Percentiles rank a stretch among this genome's conserved stretches.
Conservation (phyloP, 805 yeast species). For the Saccharomycopsis fibuligera region DNA sequence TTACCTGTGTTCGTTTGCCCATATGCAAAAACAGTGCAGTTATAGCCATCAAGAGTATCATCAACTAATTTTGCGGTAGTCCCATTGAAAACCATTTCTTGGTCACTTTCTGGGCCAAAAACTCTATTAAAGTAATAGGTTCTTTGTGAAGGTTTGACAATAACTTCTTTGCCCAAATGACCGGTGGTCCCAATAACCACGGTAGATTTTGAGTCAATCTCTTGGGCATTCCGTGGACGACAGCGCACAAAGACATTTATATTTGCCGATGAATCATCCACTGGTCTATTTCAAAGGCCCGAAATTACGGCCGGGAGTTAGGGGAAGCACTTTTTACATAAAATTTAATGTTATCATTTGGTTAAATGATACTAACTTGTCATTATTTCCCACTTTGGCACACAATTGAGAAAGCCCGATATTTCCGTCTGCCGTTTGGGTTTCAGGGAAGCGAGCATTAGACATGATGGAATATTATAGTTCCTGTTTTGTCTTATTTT, state of each 20-base stretch:
- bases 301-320: too few species aligned
- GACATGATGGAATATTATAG: too few species aligned
- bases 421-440: too few species aligned
- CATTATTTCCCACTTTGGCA: too few species aligned
- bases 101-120: background rate
- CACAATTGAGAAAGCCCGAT: too few species aligned
- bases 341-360: too few species aligned
- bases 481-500: too few species aligned
- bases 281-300: too few species aligned
- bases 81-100: background rate
- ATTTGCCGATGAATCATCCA: too few species aligned
- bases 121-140: background rate
- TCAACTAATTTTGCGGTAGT: background rate
- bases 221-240: background rate
- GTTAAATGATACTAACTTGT: too few species aligned
- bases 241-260: background rate
- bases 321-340: too few species aligned
- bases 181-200: background rate
- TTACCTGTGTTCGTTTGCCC: background rate
- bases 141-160: background rate
- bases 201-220: background rate
- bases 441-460: too few species aligned
- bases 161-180: background rate
- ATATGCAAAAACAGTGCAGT: background rate
- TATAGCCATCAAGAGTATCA: background rate